Base-by-base conservation (phyloP, 495 filamentous ascomycete genomes). In the Aspergillus bridgeri region DNA sequence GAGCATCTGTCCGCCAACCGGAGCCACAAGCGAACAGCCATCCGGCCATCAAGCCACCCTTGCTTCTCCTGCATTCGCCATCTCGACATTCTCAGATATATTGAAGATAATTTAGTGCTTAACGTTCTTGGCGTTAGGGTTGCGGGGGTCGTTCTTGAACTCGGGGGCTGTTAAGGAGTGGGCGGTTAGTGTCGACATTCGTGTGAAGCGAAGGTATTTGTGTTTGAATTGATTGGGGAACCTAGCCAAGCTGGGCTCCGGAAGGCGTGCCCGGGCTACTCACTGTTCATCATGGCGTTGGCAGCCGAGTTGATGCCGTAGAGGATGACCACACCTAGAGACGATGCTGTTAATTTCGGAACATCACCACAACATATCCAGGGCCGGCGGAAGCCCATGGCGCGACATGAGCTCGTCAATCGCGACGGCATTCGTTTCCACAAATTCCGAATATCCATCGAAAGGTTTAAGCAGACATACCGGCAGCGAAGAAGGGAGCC, bases 141-240 rank as follows among this genome's bases (percentile, higher is more conserved):
- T 96, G 71, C 93, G 84, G 61, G 93, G 92, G 79, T 98, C 93
- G 81, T 94, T 93, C 86, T 89, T 92, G 86, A 82, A 96, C 73
- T 98, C 89, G 58, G 87, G 89, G 78, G 84, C 93, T 98, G 67
- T 51, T 53, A 51, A 51, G 45, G 56, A 51, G 27, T 8, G 33
- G 3, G 9, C 33, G 47, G 65, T 75, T 64, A 74, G 68, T 15
- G 9, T 52, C 8, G 6, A 24, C 6, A 15, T 20, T 13, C 17
- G 3, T 50, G 21, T 8, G 22, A 50, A 13, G 6, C 6, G 18
- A 3, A 47, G 1, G 19, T 18, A 2, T 20, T 23, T 23, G 19
- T 18, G 45, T 20, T 15, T n/a, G 18, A 20, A 18, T 3, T 17
- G n/a, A 47, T 20, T 22, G 1, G 0, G 1, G 11, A n/a, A 7